Conservation (phyloP, 306 rosid genomes). For the Comarum palustre region DNA sequence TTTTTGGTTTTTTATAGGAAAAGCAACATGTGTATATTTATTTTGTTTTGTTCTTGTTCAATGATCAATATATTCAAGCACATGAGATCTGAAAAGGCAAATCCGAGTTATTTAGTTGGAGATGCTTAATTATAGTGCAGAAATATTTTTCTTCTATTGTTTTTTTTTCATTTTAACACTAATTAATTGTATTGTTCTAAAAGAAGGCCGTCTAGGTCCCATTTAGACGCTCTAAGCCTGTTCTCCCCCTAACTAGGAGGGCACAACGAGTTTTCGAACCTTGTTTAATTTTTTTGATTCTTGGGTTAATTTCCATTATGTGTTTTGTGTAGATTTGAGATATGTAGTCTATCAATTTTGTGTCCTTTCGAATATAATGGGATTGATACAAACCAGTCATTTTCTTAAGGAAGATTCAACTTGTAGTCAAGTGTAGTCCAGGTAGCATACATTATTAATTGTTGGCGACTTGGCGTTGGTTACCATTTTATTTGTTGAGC, state of each 20-base stretch:
- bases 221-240: no score
- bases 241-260: no score
- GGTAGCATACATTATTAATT: neutral
- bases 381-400: neutral
- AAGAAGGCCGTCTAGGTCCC: no score
- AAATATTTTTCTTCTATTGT: neutral
- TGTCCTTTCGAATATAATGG: neutral
- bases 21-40: neutral
- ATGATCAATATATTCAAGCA: neutral
- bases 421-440: neutral
- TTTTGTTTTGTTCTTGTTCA: neutral
- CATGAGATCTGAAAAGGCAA: neutral
- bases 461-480: neutral
- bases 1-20: neutral
- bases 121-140: neutral
- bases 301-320: neutral
- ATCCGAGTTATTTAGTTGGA: neutral
- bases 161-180: neutral
- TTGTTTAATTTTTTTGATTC: no score
- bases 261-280: no score
- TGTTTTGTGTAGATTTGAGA: neutral
- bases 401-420: neutral
- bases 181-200: no score
- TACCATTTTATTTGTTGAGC: neutral
- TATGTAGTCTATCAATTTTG: neutral